A percentile compares a stretch with the other conserved stretches of the same genome.
phyloP scores from a whole-genome alignment of 495 filamentous ascomycete species.

The Penicillium mononematosum region DNA sequence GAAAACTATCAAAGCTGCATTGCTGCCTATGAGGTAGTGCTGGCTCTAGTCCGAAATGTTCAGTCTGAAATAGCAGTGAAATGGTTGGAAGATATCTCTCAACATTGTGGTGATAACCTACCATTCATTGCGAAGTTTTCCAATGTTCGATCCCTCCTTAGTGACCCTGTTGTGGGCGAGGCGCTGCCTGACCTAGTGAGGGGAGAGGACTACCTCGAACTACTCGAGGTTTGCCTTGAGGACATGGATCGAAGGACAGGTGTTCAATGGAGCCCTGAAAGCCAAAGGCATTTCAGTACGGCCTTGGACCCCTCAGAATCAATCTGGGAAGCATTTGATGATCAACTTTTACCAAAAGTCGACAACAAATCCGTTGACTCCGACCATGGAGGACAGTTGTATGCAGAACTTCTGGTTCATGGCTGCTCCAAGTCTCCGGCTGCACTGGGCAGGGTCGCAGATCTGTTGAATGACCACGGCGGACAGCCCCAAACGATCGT shows the following conservation, averaged over 20 bases:
- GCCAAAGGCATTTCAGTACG: slow-evolving; percentile 17
- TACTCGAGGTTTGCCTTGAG: slow-evolving; percentile 29
- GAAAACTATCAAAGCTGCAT: slow-evolving; percentile 7
- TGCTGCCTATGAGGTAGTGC: slow-evolving; percentile 29
- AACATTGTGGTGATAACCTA: slow-evolving; percentile 21
- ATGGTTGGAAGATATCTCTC: slow-evolving; percentile 31
- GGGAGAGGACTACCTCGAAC: slow-evolving; percentile 18
- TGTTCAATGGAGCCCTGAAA: slow-evolving; percentile 24
- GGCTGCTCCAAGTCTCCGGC: slow-evolving; percentile 35
- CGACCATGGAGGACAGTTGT: slow-evolving; percentile 28
- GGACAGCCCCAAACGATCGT: slow-evolving; percentile 16
- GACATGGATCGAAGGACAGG: slow-evolving; percentile 35
- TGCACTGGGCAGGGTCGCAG: slow-evolving; percentile 27
- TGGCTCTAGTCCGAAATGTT: slow-evolving; percentile 19
- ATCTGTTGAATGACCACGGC: slow-evolving; percentile 37
- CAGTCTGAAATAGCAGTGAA: slow-evolving; percentile 21
- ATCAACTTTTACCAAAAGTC: slow-evolving; percentile 30
- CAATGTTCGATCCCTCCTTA: slow-evolving; percentile 20
- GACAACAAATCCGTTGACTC: slow-evolving; percentile 31
- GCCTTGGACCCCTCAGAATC: slow-evolving; percentile 17
- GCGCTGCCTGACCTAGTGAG: slow-evolving; percentile 25
- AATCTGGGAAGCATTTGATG: slow-evolving; percentile 16
- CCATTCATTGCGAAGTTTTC: slow-evolving; percentile 27
- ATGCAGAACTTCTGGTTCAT: slow-evolving; percentile 28
- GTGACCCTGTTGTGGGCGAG: slow-evolving; percentile 17